These are phyloP conservation scores for Suillus placidus DNA, from an alignment of 768 basidiomycete genomes.

Conservation along the genomic window DNA sequence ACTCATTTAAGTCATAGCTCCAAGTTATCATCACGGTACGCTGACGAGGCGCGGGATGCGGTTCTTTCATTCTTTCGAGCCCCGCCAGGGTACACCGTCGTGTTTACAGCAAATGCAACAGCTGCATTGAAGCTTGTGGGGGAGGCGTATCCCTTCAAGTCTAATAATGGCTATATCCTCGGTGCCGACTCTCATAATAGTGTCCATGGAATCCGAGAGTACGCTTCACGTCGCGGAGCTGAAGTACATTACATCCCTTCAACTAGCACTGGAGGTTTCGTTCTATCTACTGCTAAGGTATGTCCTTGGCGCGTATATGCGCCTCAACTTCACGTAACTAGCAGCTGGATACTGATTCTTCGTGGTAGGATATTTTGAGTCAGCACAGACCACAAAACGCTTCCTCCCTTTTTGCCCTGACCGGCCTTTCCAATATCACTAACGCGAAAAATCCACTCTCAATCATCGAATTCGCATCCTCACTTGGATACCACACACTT, in stretches of 20 bases:
- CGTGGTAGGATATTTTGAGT: slow-evolving; percentile 54
- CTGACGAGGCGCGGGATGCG: slow-evolving; percentile 68
- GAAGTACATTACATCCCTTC: slow-evolving; percentile 66
- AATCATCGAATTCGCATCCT: slow-evolving; percentile 62
- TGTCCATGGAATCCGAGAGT: slow-evolving; percentile 80
- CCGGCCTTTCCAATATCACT: slow-evolving; percentile 82
- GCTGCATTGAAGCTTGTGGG: slow-evolving; percentile 82
- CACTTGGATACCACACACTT: slow-evolving; percentile 73
- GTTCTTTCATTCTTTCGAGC: slow-evolving; percentile 81
- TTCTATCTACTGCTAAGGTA: slow-evolving; percentile 62
- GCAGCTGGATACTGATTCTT: slow-evolving; percentile 5
- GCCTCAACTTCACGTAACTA: background rate
- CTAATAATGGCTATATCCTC: slow-evolving; percentile 63
- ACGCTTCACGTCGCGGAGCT: slow-evolving; percentile 58
- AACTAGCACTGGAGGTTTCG: slow-evolving; percentile 65
- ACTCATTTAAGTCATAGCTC: slow-evolving; percentile 50
- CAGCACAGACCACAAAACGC: slow-evolving; percentile 48
- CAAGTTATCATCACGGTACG: slow-evolving; percentile 64
- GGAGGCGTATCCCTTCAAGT: slow-evolving; percentile 73
- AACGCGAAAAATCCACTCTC: slow-evolving; percentile 73
- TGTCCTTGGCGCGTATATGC: slow-evolving; percentile 25
- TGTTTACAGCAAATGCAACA: slow-evolving; percentile 82
- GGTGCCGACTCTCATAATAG: slow-evolving; percentile 83
- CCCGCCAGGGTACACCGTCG: slow-evolving; percentile 73
- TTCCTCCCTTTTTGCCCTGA: slow-evolving; percentile 72